Evolutionary conservation across 176 grass and related monocot genomes (phyloP), one percentile per base, ranked within the genome.

Genomic region (Olyra latifolia): DNA sequence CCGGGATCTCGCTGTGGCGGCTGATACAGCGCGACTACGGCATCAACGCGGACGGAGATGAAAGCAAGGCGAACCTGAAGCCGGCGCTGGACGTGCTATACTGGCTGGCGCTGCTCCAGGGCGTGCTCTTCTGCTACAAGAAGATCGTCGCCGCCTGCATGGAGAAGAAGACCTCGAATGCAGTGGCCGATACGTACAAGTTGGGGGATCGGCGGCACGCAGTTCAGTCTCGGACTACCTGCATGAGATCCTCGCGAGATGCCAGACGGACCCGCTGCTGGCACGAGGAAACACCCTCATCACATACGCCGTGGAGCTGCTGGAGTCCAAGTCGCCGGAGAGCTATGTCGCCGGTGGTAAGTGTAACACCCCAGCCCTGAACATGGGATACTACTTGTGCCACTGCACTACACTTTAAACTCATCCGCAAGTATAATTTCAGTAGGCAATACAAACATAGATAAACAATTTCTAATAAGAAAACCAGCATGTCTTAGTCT

Each of bases 11-110:
- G 0, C 9, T 58, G 10, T 76, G 81, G 81, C 81, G 62, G 19
- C 62, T 84, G 0, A 65, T 16, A 42, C 4, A 54, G 3, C 46
- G 52, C 0, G 22, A 74, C 4, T 66, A 28, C 0, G 15, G 2
- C 0, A 46, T 0, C 0, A 39, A 35, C 2, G 0, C 0, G 0
- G 8, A 46, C 0, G 46, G 14, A 3, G n/a, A 25, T 0, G 1
- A 40, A 1, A 35, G 32, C 32, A 35, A 35, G 4, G 22, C 3
- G 13, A 74, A 83, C 60, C 17, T 42, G 1, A 41, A 42, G 12
- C 59, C 81, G 0, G 71, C 81, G 0, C 47, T 75, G 1, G 2
- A 9, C 0, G 47, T 75, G 3, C 6, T 75, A 1, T 83, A 83
- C 11, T 15, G 7, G 0, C 7, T 83, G 16, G 62, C 46, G 0